phyloP scores from a whole-genome alignment of 305 asterid species.

The Fraxinus paxiana region DNA sequence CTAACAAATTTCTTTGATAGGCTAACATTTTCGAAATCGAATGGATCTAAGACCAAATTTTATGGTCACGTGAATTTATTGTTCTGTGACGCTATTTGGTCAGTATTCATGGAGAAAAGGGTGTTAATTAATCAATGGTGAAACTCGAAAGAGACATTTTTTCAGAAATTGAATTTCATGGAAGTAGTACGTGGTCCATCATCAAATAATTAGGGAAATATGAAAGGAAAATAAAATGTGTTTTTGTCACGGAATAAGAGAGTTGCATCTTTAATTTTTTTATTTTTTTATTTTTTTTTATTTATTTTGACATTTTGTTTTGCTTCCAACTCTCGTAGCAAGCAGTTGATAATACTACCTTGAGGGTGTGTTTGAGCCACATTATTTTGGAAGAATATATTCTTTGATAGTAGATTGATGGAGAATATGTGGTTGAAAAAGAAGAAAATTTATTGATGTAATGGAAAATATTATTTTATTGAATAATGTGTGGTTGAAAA shows the following conservation, averaged over 20 bases:
- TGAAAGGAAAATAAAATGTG: neutral
- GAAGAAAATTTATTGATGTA: too few species aligned
- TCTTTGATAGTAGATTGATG: too few species aligned
- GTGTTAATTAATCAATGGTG: neutral
- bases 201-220: neutral
- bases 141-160: neutral
- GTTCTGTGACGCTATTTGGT: neutral
- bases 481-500: too few species aligned
- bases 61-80: neutral
- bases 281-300: too few species aligned
- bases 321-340: neutral
- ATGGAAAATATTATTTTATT: too few species aligned
- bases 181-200: neutral
- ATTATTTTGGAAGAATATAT: too few species aligned
- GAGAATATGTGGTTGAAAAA: too few species aligned
- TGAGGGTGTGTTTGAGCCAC: too few species aligned
- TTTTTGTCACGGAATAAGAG: slow-evolving; percentile 7
- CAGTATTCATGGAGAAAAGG: neutral
- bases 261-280: neutral
- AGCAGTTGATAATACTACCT: too few species aligned
- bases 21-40: too few species aligned
- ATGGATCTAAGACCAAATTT: neutral
- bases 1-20: neutral
- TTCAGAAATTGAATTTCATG: neutral
- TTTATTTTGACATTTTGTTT: neutral